phyloP scores from a whole-genome alignment of 495 filamentous ascomycete species.

The Apiosordaria backusii region DNA sequence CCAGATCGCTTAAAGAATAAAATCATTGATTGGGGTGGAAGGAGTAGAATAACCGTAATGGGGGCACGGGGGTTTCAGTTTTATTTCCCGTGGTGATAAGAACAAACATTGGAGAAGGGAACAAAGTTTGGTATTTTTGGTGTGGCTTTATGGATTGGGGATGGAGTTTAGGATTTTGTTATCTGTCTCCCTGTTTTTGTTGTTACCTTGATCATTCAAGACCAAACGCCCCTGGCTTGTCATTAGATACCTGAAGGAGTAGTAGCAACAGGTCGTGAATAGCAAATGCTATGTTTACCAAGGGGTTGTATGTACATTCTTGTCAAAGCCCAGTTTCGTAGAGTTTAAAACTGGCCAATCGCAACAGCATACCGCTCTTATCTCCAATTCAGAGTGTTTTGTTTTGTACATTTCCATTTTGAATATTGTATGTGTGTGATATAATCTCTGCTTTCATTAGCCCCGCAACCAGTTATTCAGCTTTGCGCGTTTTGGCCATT shows the following conservation, averaged over 20 bases:
- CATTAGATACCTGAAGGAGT: conserved; percentile 7
- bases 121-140: background rate
- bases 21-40: background rate
- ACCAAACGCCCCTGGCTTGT: background rate
- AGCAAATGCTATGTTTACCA: background rate
- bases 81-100: background rate
- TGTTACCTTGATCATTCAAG: background rate
- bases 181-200: background rate
- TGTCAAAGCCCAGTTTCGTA: background rate
- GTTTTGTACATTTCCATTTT: too few species aligned
- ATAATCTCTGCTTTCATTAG: too few species aligned
- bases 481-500: too few species aligned
- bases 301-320: background rate
- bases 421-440: too few species aligned
- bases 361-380: too few species aligned
- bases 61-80: background rate
- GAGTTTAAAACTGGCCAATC: too few species aligned
- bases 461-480: too few species aligned
- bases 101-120: background rate
- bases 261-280: background rate
- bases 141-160: conserved; percentile 6
- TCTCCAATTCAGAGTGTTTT: too few species aligned
- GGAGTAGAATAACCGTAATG: background rate
- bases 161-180: conserved; percentile 5
- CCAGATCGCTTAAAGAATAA: conserved; percentile 25